Base-by-base conservation (phyloP, 768 basidiomycete genomes). In the Russula abietina region DNA sequence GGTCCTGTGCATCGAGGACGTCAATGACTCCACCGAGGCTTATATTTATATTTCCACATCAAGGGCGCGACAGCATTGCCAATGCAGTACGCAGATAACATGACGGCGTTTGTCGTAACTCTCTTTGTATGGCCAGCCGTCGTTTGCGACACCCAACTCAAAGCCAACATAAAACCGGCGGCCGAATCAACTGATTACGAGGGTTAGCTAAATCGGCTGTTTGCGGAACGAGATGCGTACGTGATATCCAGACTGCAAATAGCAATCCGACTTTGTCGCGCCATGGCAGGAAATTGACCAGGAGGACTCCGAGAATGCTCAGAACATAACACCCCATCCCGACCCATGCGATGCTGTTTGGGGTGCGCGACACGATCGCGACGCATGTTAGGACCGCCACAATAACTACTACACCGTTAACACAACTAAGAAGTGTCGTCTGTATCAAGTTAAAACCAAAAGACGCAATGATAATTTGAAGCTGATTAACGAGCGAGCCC, bases 91-190 rank as follows among this genome's bases (percentile, higher is more conserved):
- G 86, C 85, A 43, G 80, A 80, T 11, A 91, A 77, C 79, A 90
- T 80, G 65, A 91, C 83, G 0, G 89, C 87, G 68, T 90, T 90
- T 66, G 74, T 66, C 26, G 88, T 86, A 0, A 91, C 79, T 63
- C 80, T 78, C 73, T 89, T 89, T 36, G 88, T 89, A 68, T 88
- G 88, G 0, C 86, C 88, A 0, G 86, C 81, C 0, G 86, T 89
- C 7, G 87, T 81, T 46, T 72, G 80, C 2, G 81, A 81, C 14
- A 88, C 69, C 88, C 88, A 90, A 3, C 83, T 78, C 45, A 89
- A 67, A 17, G 81, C 74, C 14, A 89, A 72, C 12, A 82, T 80
- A 60, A 87, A 88, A 9, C 81, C 83, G 3, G 86, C 81, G 6
- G 78, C 79, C n/a, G 77, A 80, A 36, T 83, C 74, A 62, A 77